Base-by-base conservation (phyloP, 441 rosid genomes). In the Mallotus japonicus region DNA sequence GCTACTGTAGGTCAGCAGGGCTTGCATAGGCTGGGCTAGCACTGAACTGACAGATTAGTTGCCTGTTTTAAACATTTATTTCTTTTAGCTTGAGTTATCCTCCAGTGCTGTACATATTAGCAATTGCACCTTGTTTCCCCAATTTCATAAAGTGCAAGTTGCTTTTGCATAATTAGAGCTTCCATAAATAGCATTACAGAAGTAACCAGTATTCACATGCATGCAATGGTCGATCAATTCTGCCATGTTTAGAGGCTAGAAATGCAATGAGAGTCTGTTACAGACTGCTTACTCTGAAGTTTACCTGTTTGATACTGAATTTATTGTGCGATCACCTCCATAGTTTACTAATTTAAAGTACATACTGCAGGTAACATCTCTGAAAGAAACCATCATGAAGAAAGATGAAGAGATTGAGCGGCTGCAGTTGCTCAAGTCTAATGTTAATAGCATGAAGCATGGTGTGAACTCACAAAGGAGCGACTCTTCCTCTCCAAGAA, bases 381-480 rank as follows among this genome's bases (percentile, higher is more conserved):
- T 81, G n/a, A 78, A 73, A 71, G 78, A 81, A 49, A 67, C 73
- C 5, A 42, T 81, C 34, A 32, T 78, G 24, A 76, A 73, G 69
- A 81, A 81, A 78, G 82, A 81, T 62, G 82, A 69, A 62, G 82
- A 75, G 74, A 73, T 81, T 73, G 82, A 76, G 60, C 75, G 62
- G 32, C 62, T 81, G 69, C 70, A 75, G 64, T 65, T 20, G 55
- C 70, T 68, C 16, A 78, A 67, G 75, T 64, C 37, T 42, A 70
- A 62, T 75, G 62, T 15, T 53, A 65, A 69, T 54, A 56, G 77
- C 14, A 50, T 70, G 69, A 73, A 62, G 65, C 64, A 54, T 47
- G 69, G 65, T 58, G 32, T 14, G 58, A 75, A 46, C 54, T 72
- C 75, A 15, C 57, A 7, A 22, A 55, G 66, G 67, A 40, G 42